Evolutionary conservation across 805 yeast species (phyloP), one percentile per base, ranked within the genome.

Genomic region (Wickerhamomyces silvicola): DNA sequence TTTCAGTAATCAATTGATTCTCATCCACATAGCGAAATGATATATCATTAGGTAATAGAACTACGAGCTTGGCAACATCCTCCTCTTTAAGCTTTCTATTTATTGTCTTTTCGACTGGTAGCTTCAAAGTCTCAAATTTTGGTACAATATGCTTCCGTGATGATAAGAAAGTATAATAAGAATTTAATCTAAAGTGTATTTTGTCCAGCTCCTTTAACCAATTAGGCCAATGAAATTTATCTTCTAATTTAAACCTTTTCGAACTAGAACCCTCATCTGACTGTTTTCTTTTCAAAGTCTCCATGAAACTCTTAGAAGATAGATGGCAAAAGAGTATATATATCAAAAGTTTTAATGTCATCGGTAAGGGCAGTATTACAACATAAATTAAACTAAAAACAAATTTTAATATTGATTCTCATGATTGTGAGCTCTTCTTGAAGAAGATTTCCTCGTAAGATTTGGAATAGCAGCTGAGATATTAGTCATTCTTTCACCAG

Each of bases 1-100:
- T 50, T 36, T 60, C 67, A 3, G 55, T 49, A 6, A 52, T 54
- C 9, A 77, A 49, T 43, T 78, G 88, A 46, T 80, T 79, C 50
- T 81, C 86, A 52, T 88, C 95, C 27, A 81, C 77, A 52, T 83
- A 88, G 31, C 76, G 82, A 46, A 78, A 78, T 2, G 75, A 60
- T 10, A 83, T 72, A 30, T 82, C 90, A 18, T 70, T 61, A 0
- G 95, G 95, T 2, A 83, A 52, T 7, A 87, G 47, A 7, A 61
- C 68, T 27, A 66, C 71, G 20, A 88, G 66, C 35, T 68, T 64
- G 2, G 94, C 83, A 22, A 81, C 66, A 52, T 85, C 94, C 8
- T 64, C 56, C 9, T 57, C 48, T 1, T 65, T 59, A 11, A 75
- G 46, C 7, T 56, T 56, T 16, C 76, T 48, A n/a, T 59, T 58